Evolutionary conservation across 768 basidiomycete genomes (phyloP).

Genomic region (Collybia mongolica): DNA sequence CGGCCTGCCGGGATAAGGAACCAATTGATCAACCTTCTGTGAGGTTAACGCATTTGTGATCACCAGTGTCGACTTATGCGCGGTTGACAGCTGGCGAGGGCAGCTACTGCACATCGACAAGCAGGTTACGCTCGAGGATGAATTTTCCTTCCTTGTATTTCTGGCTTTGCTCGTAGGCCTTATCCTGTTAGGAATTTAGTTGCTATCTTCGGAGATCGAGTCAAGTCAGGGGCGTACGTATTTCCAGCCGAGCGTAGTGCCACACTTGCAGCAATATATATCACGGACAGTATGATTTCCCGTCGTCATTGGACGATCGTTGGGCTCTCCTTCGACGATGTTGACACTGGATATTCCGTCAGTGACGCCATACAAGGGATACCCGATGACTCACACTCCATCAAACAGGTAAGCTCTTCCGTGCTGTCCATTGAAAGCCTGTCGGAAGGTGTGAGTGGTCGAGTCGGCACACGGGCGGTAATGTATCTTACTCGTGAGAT

Average conservation of each 20-base stretch:
- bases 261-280: constrained; percentile 91
- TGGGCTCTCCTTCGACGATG: constrained; percentile 84
- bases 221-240: constrained; percentile 61
- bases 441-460: constrained; percentile 8
- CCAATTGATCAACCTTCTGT: constrained; percentile 1
- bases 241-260: constrained; percentile 92
- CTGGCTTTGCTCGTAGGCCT: constrained; percentile 86
- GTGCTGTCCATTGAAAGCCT: constrained; percentile 98
- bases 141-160: constrained; percentile 99
- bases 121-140: constrained; percentile 92
- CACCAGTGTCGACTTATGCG: constrained; percentile 8
- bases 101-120: constrained; percentile 77
- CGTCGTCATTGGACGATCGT: constrained; percentile 94
- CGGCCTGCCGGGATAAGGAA: constrained; percentile 10
- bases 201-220: constrained; percentile 5
- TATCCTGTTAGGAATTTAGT: constrained; percentile 60
- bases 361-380: constrained; percentile 5
- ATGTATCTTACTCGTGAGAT: constrained; percentile 70
- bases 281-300: constrained; percentile 96
- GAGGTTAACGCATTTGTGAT: constrained; percentile 3
- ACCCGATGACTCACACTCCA: constrained; percentile 66
- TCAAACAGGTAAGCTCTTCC: constrained; percentile 95
- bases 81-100: constrained; percentile 3
- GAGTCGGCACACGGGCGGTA: constrained; percentile 1
- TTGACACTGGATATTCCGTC: constrained; percentile 66